phyloP scores from a whole-genome alignment of 2,329 filamentous ascomycete genomes.

The Periconia digitata region DNA sequence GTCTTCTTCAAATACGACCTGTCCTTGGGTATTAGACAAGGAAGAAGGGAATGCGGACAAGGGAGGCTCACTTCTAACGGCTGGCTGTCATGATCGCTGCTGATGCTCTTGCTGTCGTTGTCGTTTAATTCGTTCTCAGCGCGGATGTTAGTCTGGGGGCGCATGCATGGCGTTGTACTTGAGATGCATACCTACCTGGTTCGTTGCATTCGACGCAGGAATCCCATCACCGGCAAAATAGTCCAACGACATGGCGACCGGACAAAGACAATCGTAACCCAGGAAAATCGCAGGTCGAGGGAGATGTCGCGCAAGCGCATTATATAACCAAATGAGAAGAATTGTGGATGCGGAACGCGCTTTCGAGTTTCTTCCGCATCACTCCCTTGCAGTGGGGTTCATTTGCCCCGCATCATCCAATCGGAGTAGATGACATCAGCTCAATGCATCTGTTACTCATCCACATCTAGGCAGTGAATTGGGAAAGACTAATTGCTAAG shows the following conservation, averaged over 20 bases:
- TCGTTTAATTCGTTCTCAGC: slow-evolving; percentile 34
- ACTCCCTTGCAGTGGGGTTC: slow-evolving; percentile 9
- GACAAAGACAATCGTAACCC: neutral
- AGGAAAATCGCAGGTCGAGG: neutral
- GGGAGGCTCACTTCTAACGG: slow-evolving; percentile 42
- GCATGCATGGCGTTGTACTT: slow-evolving; percentile 20
- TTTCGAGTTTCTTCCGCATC: neutral
- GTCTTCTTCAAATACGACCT: slow-evolving; percentile 61
- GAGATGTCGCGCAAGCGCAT: neutral
- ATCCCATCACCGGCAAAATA: slow-evolving; percentile 23
- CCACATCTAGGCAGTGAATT: slow-evolving; percentile 1
- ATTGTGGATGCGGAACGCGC: neutral
- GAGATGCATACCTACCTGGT: slow-evolving; percentile 33
- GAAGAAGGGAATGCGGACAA: neutral
- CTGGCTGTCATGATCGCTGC: slow-evolving; percentile 43
- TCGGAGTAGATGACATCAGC: slow-evolving; percentile 28
- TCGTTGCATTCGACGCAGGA: slow-evolving; percentile 15
- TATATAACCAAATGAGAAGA: neutral
- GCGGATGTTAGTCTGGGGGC: slow-evolving; percentile 36
- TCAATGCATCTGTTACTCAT: slow-evolving; percentile 29
- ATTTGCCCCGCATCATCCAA: slow-evolving; percentile 25
- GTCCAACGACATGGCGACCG: slow-evolving; percentile 19
- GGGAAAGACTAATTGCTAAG: neutral
- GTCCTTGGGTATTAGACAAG: slow-evolving; percentile 10
- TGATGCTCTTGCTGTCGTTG: slow-evolving; percentile 30